Percentiles rank a stretch among this genome's conserved stretches.
Conservation (phyloP, 2,329 filamentous ascomycete genomes). For the Penicillium olsonii region DNA sequence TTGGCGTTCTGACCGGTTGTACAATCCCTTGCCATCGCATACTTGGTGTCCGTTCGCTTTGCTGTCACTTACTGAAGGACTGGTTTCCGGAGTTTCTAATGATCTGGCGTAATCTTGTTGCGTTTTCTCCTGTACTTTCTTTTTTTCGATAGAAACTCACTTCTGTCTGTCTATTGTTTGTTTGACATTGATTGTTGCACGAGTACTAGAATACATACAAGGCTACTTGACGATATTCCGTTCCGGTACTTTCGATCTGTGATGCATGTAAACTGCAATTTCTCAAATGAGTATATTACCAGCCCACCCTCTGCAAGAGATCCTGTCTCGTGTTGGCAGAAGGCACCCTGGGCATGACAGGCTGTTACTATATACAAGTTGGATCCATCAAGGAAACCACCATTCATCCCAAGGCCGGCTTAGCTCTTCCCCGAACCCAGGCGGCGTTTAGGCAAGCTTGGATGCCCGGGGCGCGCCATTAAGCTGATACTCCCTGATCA, state of each 20-base stretch:
- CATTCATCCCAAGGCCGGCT: not conserved
- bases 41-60: conserved; percentile 25
- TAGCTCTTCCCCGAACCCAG: not conserved
- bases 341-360: not conserved
- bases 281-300: too few species aligned
- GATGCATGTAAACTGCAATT: not conserved
- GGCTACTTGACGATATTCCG: not conserved
- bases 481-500: conserved; percentile 49
- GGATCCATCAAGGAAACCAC: not conserved
- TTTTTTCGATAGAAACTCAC: conserved; percentile 10
- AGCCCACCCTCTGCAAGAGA: not conserved
- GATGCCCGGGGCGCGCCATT: not conserved
- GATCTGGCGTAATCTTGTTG: conserved; percentile 26
- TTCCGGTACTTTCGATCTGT: not conserved
- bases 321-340: not conserved
- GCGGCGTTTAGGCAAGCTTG: not conserved
- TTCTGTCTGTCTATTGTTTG: conserved; percentile 9
- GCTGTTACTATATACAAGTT: not conserved
- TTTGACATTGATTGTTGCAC: conserved; percentile 2
- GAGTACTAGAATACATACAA: conserved; percentile 12
- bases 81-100: conserved; percentile 22
- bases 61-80: conserved; percentile 15
- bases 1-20: conserved; percentile 25
- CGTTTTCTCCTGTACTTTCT: conserved; percentile 13
- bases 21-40: conserved; percentile 25